Evolutionary conservation across 2,329 filamentous ascomycete species (phyloP), one percentile per base, ranked within the genome.

Genomic region (Emericellopsis atlantica): DNA sequence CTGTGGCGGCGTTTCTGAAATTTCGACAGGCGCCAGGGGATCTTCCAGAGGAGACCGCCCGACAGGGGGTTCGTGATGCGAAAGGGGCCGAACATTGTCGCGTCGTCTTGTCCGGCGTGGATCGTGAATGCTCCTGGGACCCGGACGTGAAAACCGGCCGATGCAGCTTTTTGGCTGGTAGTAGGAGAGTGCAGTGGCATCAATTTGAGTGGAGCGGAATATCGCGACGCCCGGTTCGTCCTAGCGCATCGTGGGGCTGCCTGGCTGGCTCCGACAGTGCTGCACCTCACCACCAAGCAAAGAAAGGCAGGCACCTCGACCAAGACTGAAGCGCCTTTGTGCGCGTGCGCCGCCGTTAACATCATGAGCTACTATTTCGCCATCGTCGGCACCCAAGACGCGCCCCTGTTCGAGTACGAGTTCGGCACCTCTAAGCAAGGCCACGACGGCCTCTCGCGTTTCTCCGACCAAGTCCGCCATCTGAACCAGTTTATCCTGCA

Each of bases 401-500:
- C 90, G 57, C 90, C 92, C 29, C 76, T 98, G 50, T 98, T 96
- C 67, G 90, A 94, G 66, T 79, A 93, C 63, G 89, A 95, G 58
- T 98, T 98, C 60, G 92, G 92, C 53, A 95, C 90, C 32, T 94
- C 87, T 33, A 95, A 95, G 63, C 83, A 88, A 53, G 89, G 90
- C 65, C 90, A 90, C 58, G 92, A 96, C 69, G 92, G 92, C 51
- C 72, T 88, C 58, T 76, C 90, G 45, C 84, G 85, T 56, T 96
- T 95, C 70, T 78, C 76, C 44, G 85, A 94, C 49, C 81, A 93
- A 54, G 84, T 90, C 41, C 80, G 86, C 47, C 86, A 94, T 61
- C 83, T 95, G 72, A 95, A 95, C 66, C 92, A 95, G 62, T 96
- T 98, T 67, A 87, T 96, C 57, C 79, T 95, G 26, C 90, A 98